Evolutionary conservation across 1,139 yeast species (phyloP).

Genomic region (Yarrowia galli): DNA sequence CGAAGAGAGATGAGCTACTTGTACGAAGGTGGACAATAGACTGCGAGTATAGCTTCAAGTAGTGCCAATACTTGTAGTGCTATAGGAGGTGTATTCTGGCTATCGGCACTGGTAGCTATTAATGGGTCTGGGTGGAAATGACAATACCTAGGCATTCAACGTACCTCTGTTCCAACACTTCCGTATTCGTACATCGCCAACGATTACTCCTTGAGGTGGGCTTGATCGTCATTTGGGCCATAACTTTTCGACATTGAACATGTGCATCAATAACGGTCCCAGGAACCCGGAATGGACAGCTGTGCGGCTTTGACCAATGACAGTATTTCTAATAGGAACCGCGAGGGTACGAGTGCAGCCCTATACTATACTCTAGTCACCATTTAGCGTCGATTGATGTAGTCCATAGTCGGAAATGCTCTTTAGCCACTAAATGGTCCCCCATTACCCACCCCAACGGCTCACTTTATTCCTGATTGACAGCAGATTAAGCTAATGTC

Average conservation of each 20-base stretch:
- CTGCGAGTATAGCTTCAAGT: too few relatives aligned
- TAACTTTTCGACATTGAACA: neutral
- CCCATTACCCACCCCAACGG: conserved; percentile 9
- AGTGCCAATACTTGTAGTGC: too few relatives aligned
- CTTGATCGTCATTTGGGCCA: neutral
- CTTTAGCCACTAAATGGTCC: neutral
- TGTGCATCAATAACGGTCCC: neutral
- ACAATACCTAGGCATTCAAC: too few relatives aligned
- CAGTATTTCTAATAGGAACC: neutral
- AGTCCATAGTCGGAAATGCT: neutral
- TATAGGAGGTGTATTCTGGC: too few relatives aligned
- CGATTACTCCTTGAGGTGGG: neutral
- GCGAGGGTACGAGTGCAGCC: neutral
- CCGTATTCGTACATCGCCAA: neutral
- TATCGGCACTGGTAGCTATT: too few relatives aligned
- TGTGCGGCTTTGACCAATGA: neutral
- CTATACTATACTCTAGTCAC: neutral
- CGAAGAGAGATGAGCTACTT: too few relatives aligned
- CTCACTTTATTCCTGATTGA: neutral
- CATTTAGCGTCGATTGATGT: neutral
- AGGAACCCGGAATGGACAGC: neutral
- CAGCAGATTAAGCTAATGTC: neutral
- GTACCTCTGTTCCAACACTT: too few relatives aligned
- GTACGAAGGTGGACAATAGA: too few relatives aligned
- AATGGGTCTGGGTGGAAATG: too few relatives aligned